Conservation (phyloP, 306 rosid species). For the Prinsepia uniflora region DNA sequence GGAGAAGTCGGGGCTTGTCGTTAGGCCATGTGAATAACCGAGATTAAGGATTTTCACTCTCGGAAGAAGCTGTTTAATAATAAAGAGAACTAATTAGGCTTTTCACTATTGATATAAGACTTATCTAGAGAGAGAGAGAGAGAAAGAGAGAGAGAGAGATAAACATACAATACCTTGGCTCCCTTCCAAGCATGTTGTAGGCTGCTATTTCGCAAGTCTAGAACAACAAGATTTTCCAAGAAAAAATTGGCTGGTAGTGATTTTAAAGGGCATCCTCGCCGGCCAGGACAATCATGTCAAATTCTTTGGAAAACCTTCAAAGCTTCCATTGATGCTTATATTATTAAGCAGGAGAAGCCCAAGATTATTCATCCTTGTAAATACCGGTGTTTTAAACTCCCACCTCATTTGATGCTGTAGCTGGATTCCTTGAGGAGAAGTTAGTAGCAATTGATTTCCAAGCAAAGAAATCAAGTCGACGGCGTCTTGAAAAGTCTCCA, state of each 20-base stretch:
- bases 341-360: background rate
- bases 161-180: background rate
- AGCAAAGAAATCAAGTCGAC: background rate
- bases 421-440: background rate
- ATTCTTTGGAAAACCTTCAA: too few species aligned
- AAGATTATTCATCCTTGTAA: background rate
- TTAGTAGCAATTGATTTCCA: background rate
- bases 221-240: slow-evolving; percentile 13
- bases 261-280: slow-evolving; percentile 11
- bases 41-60: slow-evolving; percentile 6
- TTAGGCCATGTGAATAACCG: background rate
- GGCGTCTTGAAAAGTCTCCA: background rate
- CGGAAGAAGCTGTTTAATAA: background rate
- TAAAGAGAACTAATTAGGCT: background rate
- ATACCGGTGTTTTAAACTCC: background rate
- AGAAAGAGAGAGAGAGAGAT: background rate
- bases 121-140: background rate
- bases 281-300: background rate
- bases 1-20: background rate
- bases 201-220: slow-evolving; percentile 8
- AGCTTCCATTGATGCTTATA: background rate
- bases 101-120: too few species aligned
- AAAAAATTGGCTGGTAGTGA: slow-evolving; percentile 4
- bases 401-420: background rate
- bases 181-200: slow-evolving; percentile 5